phyloP scores from a whole-genome alignment of 495 filamentous ascomycete genomes.

The Pseudotulostoma volvatum region DNA sequence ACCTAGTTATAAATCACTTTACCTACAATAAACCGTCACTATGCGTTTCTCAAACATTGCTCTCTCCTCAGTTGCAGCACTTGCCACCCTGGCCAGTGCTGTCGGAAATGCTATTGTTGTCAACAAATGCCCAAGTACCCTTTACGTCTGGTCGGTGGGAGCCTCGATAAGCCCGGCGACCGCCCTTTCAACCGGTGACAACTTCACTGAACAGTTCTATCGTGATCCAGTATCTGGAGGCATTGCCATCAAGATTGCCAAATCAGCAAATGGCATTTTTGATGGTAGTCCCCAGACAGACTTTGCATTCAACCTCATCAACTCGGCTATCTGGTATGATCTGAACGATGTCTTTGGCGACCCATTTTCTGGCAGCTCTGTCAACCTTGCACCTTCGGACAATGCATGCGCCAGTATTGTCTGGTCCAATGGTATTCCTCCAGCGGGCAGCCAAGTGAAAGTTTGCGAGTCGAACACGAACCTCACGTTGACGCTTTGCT shows the following conservation, averaged over 20 bases:
- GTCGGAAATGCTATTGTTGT: slow-evolving; percentile 34
- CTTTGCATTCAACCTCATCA: slow-evolving; percentile 38
- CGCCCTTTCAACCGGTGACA: slow-evolving; percentile 20
- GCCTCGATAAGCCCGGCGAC: slow-evolving; percentile 21
- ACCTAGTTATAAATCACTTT: too few relatives aligned
- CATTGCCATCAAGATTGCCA: slow-evolving; percentile 39
- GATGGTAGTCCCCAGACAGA: slow-evolving; percentile 34
- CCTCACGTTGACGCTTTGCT: slow-evolving; percentile 19
- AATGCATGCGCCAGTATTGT: slow-evolving; percentile 28
- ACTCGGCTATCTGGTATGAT: slow-evolving; percentile 36
- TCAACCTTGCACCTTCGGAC: slow-evolving; percentile 25
- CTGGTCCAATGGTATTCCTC: slow-evolving; percentile 33
- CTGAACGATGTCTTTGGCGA: slow-evolving; percentile 39
- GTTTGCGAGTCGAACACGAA: slow-evolving; percentile 21
- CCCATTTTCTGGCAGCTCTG: slow-evolving; percentile 30
- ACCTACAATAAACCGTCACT: too few relatives aligned
- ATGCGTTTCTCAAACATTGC: slow-evolving; percentile 20
- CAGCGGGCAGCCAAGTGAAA: slow-evolving; percentile 36
- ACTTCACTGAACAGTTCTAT: slow-evolving; percentile 26
- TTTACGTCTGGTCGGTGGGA: slow-evolving; percentile 44
- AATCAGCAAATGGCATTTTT: slow-evolving; percentile 32
- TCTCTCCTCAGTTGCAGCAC: slow-evolving; percentile 11
- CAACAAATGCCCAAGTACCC: slow-evolving; percentile 31
- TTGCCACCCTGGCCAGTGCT: slow-evolving; percentile 22
- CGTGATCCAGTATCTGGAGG: slow-evolving; percentile 36